Conservation (phyloP, 352 stramenopile species). For the Achlya hypogyna region DNA sequence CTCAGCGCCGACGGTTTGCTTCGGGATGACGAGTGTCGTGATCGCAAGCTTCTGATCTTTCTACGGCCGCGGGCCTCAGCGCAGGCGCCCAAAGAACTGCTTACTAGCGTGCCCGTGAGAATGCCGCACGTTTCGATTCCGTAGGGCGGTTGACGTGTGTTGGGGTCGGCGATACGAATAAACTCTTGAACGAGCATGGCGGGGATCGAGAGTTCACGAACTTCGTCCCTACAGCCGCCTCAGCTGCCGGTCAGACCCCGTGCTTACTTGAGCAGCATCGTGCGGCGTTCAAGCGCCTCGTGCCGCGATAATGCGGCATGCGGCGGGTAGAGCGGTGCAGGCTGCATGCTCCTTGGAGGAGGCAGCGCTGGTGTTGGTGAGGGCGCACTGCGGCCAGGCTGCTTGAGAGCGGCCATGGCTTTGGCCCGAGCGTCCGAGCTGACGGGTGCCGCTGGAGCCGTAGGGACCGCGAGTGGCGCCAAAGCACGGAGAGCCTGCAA, state of each 20-base stretch:
- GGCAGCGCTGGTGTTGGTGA: neutral
- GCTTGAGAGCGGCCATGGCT: neutral
- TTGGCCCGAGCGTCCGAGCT: neutral
- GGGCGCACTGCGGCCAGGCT: neutral
- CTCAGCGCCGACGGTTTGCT: slow-evolving; percentile 55
- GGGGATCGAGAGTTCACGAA: slow-evolving; percentile 61
- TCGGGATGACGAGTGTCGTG: slow-evolving; percentile 80
- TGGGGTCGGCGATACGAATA: slow-evolving; percentile 61
- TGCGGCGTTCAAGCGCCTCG: neutral
- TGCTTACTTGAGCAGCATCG: neutral
- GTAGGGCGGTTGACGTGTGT: slow-evolving; percentile 60
- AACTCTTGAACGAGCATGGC: slow-evolving; percentile 66
- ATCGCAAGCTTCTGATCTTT: slow-evolving; percentile 48
- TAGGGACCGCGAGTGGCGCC: neutral
- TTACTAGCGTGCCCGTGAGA: slow-evolving; percentile 68
- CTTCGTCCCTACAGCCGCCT: slow-evolving; percentile 5
- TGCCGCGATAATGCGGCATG: neutral
- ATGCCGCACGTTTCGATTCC: slow-evolving; percentile 89
- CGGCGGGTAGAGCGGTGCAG: too few relatives aligned
- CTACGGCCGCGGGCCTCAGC: slow-evolving; percentile 24
- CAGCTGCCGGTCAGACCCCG: neutral
- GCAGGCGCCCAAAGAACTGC: neutral
- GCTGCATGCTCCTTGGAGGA: neutral
- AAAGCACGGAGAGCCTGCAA: slow-evolving; percentile 30
- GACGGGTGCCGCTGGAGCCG: neutral